Conservation (phyloP, 257 asterid species). For the Solanum virginianum region DNA sequence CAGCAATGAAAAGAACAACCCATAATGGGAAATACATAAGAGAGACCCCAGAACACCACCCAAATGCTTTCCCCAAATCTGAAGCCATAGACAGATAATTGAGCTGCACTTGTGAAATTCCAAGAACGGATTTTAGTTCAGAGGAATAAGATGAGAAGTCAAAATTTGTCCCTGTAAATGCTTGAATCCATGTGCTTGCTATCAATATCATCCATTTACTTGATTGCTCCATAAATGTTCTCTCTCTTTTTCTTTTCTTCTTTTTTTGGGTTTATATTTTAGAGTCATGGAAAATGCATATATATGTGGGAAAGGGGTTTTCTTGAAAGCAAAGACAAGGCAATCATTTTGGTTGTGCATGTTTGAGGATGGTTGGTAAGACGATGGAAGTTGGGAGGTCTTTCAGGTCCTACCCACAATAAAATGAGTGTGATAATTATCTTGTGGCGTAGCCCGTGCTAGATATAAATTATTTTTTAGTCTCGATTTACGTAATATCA, state of each 20-base stretch:
- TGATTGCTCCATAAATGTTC: conserved; percentile 12
- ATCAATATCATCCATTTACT: conserved; percentile 51
- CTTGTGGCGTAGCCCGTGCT: too few species aligned
- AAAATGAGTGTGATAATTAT: too few species aligned
- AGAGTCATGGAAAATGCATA: background rate
- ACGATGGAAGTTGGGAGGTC: background rate
- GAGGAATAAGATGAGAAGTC: conserved; percentile 49
- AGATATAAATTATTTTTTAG: too few species aligned
- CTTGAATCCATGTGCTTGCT: conserved; percentile 54
- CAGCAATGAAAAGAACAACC: conserved; percentile 37
- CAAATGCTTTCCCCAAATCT: conserved; percentile 55
- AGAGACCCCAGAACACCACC: conserved; percentile 57
- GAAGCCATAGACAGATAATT: conserved; percentile 52
- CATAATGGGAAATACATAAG: conserved; percentile 33
- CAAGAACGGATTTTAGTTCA: conserved; percentile 28
- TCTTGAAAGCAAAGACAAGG: background rate
- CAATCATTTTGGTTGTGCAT: background rate
- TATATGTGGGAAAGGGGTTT: background rate
- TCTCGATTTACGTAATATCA: too few species aligned
- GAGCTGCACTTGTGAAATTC: conserved; percentile 48
- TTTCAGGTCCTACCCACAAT: background rate
- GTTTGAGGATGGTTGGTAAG: background rate
- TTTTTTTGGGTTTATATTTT: background rate
- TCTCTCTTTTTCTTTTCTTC: background rate
- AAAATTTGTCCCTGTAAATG: conserved; percentile 56